Conservation (phyloP, 495 filamentous ascomycete species). For the Lasiosphaeria ovina region DNA sequence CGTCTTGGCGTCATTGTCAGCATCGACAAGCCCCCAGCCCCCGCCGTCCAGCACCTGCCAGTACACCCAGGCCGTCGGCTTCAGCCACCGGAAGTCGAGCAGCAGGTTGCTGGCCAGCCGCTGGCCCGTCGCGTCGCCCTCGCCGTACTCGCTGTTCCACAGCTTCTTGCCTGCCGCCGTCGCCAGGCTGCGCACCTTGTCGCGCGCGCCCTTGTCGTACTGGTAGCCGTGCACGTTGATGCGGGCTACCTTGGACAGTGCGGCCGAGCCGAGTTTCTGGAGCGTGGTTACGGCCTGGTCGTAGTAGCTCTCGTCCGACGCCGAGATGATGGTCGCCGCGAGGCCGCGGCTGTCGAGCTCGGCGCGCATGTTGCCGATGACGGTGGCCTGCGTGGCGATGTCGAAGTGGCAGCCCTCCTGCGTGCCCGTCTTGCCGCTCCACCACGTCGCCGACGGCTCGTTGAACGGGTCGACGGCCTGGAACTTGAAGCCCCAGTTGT, state of each 20-base stretch:
- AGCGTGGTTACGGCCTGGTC: slow-evolving; percentile 33
- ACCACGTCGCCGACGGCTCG: slow-evolving; percentile 37
- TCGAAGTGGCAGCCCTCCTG: slow-evolving; percentile 39
- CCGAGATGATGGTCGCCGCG: slow-evolving; percentile 25
- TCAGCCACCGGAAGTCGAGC: slow-evolving; percentile 37
- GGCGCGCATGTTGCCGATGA: slow-evolving; percentile 23
- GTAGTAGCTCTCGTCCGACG: slow-evolving; percentile 33
- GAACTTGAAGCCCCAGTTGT: slow-evolving; percentile 36
- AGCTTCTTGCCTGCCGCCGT: slow-evolving; percentile 27
- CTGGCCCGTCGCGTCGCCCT: slow-evolving; percentile 33
- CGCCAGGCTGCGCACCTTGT: slow-evolving; percentile 25
- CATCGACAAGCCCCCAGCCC: slow-evolving; percentile 38
- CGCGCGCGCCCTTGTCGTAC: slow-evolving; percentile 28
- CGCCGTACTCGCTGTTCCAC: slow-evolving; percentile 44
- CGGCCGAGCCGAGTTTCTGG: slow-evolving; percentile 25
- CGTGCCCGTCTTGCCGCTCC: slow-evolving; percentile 35
- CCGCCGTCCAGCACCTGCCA: slow-evolving; percentile 39
- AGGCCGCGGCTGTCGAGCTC: slow-evolving; percentile 33
- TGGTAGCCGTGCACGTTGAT: slow-evolving; percentile 44
- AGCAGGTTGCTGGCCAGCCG: slow-evolving; percentile 33
- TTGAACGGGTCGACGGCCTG: slow-evolving; percentile 39
- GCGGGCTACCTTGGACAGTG: slow-evolving; percentile 23
- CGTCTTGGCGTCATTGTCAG: slow-evolving; percentile 30
- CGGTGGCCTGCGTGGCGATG: slow-evolving; percentile 25
- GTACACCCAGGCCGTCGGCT: slow-evolving; percentile 41